Conservation (phyloP, 495 filamentous ascomycete species). For the Trichocladium uniseriatum region DNA sequence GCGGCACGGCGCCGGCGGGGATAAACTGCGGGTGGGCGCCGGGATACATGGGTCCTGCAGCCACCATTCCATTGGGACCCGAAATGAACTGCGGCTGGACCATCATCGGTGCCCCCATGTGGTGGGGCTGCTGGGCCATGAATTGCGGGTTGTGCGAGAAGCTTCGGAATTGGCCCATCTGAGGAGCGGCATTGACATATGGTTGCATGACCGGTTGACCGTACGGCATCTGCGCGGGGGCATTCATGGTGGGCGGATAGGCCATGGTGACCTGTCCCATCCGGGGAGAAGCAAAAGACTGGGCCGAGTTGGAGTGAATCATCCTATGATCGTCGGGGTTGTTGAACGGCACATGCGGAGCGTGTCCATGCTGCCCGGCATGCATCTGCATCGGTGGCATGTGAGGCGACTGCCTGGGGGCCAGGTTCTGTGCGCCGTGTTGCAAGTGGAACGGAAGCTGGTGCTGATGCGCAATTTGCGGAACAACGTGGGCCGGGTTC, state of each 20-base stretch:
- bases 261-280: conserved; percentile 59
- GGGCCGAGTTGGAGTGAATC: conserved; percentile 70
- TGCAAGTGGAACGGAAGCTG: conserved; percentile 64
- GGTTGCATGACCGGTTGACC: conserved; percentile 64
- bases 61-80: conserved; percentile 46
- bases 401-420: conserved; percentile 52
- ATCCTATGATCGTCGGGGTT: conserved; percentile 76
- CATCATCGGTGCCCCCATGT: conserved; percentile 70
- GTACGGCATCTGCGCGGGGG: conserved; percentile 58
- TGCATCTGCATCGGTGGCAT: conserved; percentile 59
- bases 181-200: conserved; percentile 57
- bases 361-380: conserved; percentile 50
- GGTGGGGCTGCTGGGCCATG: conserved; percentile 50
- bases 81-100: conserved; percentile 58
- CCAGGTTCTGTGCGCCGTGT: conserved; percentile 35
- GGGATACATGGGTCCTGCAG: conserved; percentile 59
- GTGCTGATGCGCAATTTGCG: conserved; percentile 63
- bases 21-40: conserved; percentile 51
- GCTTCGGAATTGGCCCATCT: conserved; percentile 44
- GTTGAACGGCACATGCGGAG: conserved; percentile 50
- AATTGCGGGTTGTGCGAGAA: conserved; percentile 55
- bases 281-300: conserved; percentile 70
- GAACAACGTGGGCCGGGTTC: conserved; percentile 45
- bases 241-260: conserved; percentile 61
- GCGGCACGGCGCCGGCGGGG: conserved; percentile 50